Evolutionary conservation across 2,329 filamentous ascomycete genomes (phyloP).

Genomic region (Neofusicoccum umdonicola): DNA sequence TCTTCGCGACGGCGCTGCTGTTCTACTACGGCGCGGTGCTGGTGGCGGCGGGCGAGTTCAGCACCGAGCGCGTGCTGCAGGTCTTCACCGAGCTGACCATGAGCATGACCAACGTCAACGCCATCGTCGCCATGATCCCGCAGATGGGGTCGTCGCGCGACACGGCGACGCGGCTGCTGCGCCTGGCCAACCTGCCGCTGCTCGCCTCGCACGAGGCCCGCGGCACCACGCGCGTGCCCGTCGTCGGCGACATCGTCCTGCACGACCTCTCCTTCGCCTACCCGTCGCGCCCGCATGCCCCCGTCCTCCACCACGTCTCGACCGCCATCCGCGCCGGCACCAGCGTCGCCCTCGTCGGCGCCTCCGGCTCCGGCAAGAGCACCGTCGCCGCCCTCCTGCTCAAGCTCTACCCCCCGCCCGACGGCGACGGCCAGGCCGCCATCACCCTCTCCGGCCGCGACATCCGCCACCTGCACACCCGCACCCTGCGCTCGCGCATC

Average conservation of each 20-base stretch:
- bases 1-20: conserved; percentile 72
- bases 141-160: conserved; percentile 74
- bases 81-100: conserved; percentile 84
- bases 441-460: conserved; percentile 60
- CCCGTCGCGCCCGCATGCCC: conserved; percentile 52
- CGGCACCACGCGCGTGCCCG: conserved; percentile 46
- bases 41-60: conserved; percentile 50
- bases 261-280: conserved; percentile 69
- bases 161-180: conserved; percentile 70
- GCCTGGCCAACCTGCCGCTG: conserved; percentile 61
- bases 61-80: conserved; percentile 62
- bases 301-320: conserved; percentile 64
- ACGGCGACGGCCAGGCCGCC: conserved; percentile 19
- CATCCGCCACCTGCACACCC: conserved; percentile 58
- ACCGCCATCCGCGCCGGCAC: conserved; percentile 62
- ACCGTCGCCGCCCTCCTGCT: conserved; percentile 75
- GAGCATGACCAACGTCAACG: conserved; percentile 69
- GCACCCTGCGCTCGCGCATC: conserved; percentile 59
- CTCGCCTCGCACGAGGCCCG: conserved; percentile 56
- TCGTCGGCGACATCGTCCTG: conserved; percentile 57
- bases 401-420: conserved; percentile 59
- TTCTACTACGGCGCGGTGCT: conserved; percentile 79
- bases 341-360: conserved; percentile 75
- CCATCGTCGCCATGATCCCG: conserved; percentile 71
- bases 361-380: conserved; percentile 87